Base-by-base conservation (phyloP, 805 yeast species). In the Ogataea salicorniae region DNA sequence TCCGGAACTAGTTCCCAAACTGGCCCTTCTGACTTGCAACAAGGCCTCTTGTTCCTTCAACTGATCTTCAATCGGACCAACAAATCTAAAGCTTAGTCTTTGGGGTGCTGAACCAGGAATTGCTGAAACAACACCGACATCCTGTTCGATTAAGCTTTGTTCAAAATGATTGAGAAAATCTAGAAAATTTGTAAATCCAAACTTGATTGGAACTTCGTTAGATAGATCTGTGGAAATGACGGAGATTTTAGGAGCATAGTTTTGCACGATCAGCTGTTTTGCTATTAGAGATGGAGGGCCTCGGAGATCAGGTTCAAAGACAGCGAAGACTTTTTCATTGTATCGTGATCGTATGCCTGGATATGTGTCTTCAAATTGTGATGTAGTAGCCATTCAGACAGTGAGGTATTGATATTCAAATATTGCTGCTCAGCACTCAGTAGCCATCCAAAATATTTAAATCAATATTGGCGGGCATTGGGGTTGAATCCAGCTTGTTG, bases 181-280 rank as follows among this genome's bases (percentile, higher is more conserved):
- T 22, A 58, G 48, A 39, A 62, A 49, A 18, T 42, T 48, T 13
- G 23, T 17, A 17, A 54, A 57, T 6, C 62, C 62, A 45, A 57
- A 49, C 11, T 33, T 35, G 5, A 31, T 29, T 5, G 64, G 62
- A 13, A 61, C 41, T 2, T 39, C 48, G 43, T 63, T 55, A 3
- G 67, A 63, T 23, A 43, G 31, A 4, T 47, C 43, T 2, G 68
- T 56, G 2, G 66, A 51, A 6, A 56, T 46, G 9, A 67, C 68
- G 4, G 69, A 56, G 15, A 67, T 51, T 46, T 60, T 66, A 23
- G 71, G 71, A 17, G 66, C 60, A 51, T 53, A 65, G 37, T 55
- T 57, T 13, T 57, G 63, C 2, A 60, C 43, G 3, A 68, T 51
- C 38, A 63, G 23, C 43, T 64, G 69, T 38, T 60, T 63, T 15